phyloP scores from a whole-genome alignment of 257 asterid genomes.

The Ilex aquifolium region DNA sequence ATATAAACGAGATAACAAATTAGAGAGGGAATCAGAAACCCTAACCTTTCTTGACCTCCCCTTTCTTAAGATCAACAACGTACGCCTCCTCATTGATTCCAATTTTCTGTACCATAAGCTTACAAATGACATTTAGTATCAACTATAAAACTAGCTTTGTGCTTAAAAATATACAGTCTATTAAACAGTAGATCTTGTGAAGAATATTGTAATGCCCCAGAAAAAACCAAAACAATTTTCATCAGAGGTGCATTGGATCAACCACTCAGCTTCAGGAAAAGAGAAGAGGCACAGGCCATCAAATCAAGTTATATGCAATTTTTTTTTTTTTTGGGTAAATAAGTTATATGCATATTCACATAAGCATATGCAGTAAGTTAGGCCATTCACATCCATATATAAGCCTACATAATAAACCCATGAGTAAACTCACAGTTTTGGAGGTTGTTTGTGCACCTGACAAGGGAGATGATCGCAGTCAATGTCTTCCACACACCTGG shows the following conservation, averaged over 20 bases:
- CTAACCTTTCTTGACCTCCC: conserved; percentile 86
- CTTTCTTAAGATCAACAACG: conserved; percentile 94
- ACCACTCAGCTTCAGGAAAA: no score
- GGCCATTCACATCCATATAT: neutral
- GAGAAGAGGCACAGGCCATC: no score
- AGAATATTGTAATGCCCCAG: no score
- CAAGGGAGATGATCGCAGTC: conserved; percentile 45
- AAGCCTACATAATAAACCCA: no score
- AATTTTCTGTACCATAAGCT: conserved; percentile 38
- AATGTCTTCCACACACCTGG: conserved; percentile 82
- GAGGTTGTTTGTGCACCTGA: conserved; percentile 34
- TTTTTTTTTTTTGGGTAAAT: no score
- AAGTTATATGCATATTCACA: neutral
- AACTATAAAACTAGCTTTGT: no score
- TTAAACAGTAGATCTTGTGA: no score
- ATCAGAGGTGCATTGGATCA: no score
- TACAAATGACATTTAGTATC: no score
- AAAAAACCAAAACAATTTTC: no score
- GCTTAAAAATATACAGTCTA: no score
- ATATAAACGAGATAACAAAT: conserved; percentile 1
- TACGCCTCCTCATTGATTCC: conserved; percentile 71
- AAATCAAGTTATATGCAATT: neutral
- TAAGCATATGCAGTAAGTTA: neutral
- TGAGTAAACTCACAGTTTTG: conserved; percentile 45
- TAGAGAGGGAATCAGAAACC: conserved; percentile 6